A percentile compares a stretch with the other conserved stretches of the same genome.
phyloP scores from a whole-genome alignment of 1,139 yeast species.

The Kodamaea derodonti region DNA sequence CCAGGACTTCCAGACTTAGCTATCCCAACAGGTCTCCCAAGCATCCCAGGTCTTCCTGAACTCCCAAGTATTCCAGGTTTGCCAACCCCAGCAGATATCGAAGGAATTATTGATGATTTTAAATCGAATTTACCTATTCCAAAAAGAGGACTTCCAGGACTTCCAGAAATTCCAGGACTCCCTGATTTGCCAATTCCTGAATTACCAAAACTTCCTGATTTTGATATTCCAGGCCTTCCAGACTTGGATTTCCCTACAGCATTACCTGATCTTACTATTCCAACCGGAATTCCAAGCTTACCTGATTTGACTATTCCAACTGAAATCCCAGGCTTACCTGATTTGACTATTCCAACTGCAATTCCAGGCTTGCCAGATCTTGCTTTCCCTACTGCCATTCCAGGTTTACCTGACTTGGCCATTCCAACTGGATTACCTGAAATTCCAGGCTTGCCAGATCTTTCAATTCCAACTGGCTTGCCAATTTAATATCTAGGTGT shows the following conservation, averaged over 20 bases:
- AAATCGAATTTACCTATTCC: no score
- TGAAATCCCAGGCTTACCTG: not conserved
- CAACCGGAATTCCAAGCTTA: not conserved
- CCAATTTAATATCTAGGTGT: no score
- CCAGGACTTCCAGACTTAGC: not conserved
- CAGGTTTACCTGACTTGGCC: not conserved
- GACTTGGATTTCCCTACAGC: not conserved
- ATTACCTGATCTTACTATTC: not conserved
- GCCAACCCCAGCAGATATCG: no score
- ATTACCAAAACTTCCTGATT: not conserved
- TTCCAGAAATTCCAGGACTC: not conserved
- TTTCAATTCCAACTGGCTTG: no score
- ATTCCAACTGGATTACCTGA: no score
- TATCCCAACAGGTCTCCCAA: not conserved
- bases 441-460: no score
- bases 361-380: not conserved
- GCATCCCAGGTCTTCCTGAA: not conserved
- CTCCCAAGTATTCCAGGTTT: not conserved
- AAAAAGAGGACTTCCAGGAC: not conserved
- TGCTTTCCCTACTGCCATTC: not conserved
- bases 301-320: not conserved
- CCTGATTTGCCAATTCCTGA: not conserved
- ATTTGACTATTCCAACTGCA: not conserved
- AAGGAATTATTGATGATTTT: no score
- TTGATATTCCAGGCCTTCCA: not conserved